phyloP scores from a whole-genome alignment of 179 eudicot species.

The Drosera spatulata region DNA sequence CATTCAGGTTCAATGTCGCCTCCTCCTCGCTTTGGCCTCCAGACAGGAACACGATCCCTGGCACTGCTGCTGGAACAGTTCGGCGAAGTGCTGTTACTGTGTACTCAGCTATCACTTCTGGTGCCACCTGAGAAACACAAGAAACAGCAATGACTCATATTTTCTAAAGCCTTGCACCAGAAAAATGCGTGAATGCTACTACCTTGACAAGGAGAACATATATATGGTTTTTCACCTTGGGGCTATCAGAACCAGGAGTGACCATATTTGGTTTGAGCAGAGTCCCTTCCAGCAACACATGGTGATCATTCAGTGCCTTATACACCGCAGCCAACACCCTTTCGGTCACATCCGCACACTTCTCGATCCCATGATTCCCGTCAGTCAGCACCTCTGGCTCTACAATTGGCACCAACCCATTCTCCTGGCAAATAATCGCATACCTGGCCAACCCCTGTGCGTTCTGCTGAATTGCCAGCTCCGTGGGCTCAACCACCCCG shows the following conservation, averaged over 20 bases:
- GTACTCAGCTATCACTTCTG: conserved; percentile 75
- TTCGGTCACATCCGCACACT: conserved; percentile 74
- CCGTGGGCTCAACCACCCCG: conserved; percentile 69
- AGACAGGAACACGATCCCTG: conserved; percentile 76
- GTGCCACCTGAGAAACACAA: conserved; percentile 45
- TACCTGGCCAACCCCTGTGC: conserved; percentile 85
- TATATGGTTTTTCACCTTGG: conserved; percentile 41
- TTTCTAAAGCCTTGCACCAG: no score
- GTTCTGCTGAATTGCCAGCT: conserved; percentile 67
- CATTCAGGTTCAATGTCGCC: conserved; percentile 65
- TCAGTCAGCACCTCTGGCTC: conserved; percentile 83
- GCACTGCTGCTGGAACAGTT: conserved; percentile 91
- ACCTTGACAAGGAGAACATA: no score
- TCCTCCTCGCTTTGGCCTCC: conserved; percentile 90
- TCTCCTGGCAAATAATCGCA: conserved; percentile 78
- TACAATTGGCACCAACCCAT: conserved; percentile 78
- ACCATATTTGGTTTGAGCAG: conserved; percentile 93
- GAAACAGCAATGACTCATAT: no score
- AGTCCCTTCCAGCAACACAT: conserved; percentile 84
- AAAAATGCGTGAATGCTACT: no score
- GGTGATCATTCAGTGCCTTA: conserved; percentile 85
- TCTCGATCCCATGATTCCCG: conserved; percentile 65
- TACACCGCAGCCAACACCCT: conserved; percentile 69
- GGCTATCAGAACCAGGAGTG: conserved; percentile 78
- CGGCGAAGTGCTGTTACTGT: conserved; percentile 69